phyloP scores from a whole-genome alignment of 495 filamentous ascomycete species.

The Hypoxylon intermedium region DNA sequence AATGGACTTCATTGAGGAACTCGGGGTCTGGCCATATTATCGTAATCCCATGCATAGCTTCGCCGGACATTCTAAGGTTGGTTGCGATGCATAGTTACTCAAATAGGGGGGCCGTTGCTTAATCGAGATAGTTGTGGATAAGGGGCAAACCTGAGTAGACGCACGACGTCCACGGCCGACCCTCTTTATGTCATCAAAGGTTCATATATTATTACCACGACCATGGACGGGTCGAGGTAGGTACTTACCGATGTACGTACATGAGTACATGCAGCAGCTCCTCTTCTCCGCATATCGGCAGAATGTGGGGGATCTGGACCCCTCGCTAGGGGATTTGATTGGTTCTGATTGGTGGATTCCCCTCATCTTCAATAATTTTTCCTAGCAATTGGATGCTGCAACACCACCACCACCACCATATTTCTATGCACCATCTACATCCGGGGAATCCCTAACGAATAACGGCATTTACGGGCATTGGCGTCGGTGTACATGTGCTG shows the following conservation, averaged over 20 bases:
- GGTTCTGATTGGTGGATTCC: slow-evolving; percentile 37
- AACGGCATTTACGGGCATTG: slow-evolving; percentile 16
- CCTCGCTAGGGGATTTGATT: not conserved
- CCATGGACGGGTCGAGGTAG: not conserved
- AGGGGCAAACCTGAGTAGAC: too few species aligned
- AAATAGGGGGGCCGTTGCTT: not conserved
- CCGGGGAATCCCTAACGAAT: slow-evolving; percentile 19
- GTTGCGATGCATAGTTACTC: not conserved
- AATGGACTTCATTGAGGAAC: not conserved
- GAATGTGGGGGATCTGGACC: slow-evolving; percentile 30
- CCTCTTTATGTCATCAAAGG: too few species aligned
- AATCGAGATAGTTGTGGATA: too few species aligned
- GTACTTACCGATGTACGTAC: not conserved
- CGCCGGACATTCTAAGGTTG: too few species aligned
- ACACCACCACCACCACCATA: too few species aligned
- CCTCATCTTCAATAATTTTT: slow-evolving; percentile 30
- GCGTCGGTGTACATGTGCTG: too few species aligned
- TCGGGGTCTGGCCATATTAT: not conserved
- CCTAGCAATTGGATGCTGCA: too few species aligned
- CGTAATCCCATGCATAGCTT: too few species aligned
- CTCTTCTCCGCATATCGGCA: slow-evolving; percentile 39
- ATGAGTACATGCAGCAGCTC: slow-evolving; percentile 3
- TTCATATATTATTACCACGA: not conserved
- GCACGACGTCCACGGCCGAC: too few species aligned
- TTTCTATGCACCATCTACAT: slow-evolving; percentile 10